phyloP scores from a whole-genome alignment of 2,329 filamentous ascomycete genomes.

The Acephala macrosclerotiorum region DNA sequence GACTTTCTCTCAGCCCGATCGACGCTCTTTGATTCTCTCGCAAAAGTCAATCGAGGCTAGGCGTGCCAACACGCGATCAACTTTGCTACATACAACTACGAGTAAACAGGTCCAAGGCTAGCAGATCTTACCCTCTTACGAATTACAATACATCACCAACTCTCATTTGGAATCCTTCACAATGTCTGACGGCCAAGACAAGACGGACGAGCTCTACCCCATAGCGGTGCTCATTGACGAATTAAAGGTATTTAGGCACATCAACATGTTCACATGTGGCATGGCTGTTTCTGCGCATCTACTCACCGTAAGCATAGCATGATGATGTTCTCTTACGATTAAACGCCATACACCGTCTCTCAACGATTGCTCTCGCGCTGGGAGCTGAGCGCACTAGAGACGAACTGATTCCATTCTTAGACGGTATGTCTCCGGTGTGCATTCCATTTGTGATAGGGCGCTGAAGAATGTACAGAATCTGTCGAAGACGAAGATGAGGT shows the following conservation, averaged over 20 bases:
- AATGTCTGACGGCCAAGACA: constrained; percentile 89
- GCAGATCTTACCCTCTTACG: constrained; percentile 41
- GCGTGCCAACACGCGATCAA: constrained; percentile 42
- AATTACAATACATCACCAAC: constrained; percentile 41
- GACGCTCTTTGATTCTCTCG: constrained; percentile 8
- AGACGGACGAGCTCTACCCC: constrained; percentile 98
- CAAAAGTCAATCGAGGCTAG: constrained; percentile 29
- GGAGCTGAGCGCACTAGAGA: constrained; percentile 96
- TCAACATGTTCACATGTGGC: constrained; percentile 13
- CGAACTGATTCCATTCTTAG: constrained; percentile 98
- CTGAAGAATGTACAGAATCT: constrained; percentile 72
- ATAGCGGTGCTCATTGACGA: constrained; percentile 99
- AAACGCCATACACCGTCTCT: constrained; percentile 97
- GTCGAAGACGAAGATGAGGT: constrained; percentile 99
- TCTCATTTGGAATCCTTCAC: constrained; percentile 51
- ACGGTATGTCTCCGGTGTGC: constrained; percentile 68
- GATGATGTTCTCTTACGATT: constrained; percentile 97
- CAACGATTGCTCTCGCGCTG: constrained; percentile 95
- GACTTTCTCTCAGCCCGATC: background rate
- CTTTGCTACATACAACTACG: constrained; percentile 30
- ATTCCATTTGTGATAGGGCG: constrained; percentile 12
- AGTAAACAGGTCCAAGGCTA: constrained; percentile 44
- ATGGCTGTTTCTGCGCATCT: constrained; percentile 16
- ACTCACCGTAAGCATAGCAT: constrained; percentile 66
- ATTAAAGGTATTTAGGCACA: constrained; percentile 76